Conservation (phyloP, 345 rosid genomes). For the Syzygium aromaticum region DNA sequence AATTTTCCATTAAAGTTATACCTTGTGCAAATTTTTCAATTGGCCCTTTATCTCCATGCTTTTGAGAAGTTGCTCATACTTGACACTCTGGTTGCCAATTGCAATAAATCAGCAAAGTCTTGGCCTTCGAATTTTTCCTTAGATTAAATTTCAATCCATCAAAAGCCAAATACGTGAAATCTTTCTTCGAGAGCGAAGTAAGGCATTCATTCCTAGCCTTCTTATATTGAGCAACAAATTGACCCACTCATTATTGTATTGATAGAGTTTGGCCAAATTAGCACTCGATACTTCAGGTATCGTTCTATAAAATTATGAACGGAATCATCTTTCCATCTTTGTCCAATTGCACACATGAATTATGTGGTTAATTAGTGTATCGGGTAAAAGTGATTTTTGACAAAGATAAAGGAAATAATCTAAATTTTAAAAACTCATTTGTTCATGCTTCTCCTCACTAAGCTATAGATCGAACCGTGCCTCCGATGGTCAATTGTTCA, state of each 20-base stretch:
- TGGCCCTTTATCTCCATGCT: neutral
- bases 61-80: neutral
- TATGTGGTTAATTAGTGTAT: neutral
- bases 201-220: neutral
- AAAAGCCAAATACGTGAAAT: neutral
- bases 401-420: neutral
- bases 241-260: neutral
- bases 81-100: neutral
- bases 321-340: neutral
- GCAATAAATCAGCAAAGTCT: neutral
- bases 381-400: neutral
- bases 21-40: neutral
- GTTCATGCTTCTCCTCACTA: neutral
- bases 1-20: neutral
- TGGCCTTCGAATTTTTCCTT: neutral
- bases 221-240: neutral
- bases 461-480: neutral
- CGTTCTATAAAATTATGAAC: neutral
- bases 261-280: neutral
- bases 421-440: neutral
- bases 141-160: neutral
- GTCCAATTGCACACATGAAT: neutral
- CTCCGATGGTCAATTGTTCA: accelerated
- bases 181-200: neutral
- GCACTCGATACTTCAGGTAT: neutral